These are phyloP conservation scores for Fereydounia khargensis DNA, from an alignment of 1,284 basidiomycete species.

Conservation along the genomic window DNA sequence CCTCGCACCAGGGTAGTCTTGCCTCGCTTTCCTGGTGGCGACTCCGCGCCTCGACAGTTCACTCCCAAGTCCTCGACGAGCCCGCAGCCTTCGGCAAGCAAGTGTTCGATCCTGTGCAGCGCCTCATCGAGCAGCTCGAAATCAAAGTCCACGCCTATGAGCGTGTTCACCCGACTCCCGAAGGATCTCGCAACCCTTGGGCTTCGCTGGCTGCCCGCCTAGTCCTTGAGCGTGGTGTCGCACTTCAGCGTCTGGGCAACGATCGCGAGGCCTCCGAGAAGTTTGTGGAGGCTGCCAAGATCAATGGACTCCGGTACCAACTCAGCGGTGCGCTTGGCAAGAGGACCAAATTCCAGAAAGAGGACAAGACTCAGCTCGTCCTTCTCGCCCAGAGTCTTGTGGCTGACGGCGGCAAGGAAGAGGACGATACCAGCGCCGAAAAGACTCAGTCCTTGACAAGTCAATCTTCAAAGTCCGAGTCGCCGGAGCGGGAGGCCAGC, in stretches of 20 bases:
- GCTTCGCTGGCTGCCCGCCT: conserved; percentile 70
- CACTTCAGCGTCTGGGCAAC: conserved; percentile 71
- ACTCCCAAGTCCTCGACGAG: conserved; percentile 83
- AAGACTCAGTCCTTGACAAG: too few relatives aligned
- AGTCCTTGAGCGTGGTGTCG: conserved; percentile 75
- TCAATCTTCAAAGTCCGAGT: conserved; percentile 28
- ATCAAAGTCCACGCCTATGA: not conserved
- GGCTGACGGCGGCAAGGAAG: conserved; percentile 33
- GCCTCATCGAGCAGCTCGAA: conserved; percentile 59
- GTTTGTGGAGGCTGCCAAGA: conserved; percentile 76
- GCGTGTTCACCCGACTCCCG: too few relatives aligned
- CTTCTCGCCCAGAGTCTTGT: conserved; percentile 77
- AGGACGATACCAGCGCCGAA: conserved; percentile 20
- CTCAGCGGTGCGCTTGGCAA: conserved; percentile 90
- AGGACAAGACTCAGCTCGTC: conserved; percentile 82
- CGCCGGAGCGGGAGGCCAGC: conserved; percentile 22
- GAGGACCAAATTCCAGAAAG: conserved; percentile 88
- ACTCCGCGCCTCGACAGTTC: conserved; percentile 71
- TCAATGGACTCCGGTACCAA: conserved; percentile 80
- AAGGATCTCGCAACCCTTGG: conserved; percentile 51
- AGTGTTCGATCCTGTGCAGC: conserved; percentile 62
- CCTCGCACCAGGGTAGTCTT: not conserved
- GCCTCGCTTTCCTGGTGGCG: conserved; percentile 65
- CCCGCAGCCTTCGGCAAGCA: conserved; percentile 67
- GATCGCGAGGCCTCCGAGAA: conserved; percentile 76